Evolutionary conservation across 129 eudicot species (phyloP).

Genomic region (Artemisia annua): DNA sequence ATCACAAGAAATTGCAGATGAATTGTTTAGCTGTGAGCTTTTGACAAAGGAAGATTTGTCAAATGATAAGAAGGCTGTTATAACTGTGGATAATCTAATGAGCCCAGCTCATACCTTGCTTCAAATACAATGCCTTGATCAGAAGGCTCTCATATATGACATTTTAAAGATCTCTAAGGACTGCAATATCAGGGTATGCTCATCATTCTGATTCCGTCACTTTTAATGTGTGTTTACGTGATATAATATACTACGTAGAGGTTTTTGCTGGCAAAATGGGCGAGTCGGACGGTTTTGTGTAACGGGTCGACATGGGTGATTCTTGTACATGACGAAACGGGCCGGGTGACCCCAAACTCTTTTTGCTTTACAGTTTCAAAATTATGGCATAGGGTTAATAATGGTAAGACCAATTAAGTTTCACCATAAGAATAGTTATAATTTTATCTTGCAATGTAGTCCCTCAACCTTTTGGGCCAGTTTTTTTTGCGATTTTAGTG

Average conservation of each 20-base stretch:
- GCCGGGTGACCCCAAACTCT: not conserved
- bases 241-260: not conserved
- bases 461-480: too few relatives aligned
- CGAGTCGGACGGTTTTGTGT: not conserved
- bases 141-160: constrained; percentile 71
- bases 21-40: too few relatives aligned
- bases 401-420: too few relatives aligned
- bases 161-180: constrained; percentile 65
- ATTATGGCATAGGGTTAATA: too few relatives aligned
- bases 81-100: too few relatives aligned
- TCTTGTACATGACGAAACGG: not conserved
- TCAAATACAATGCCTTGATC: constrained; percentile 70
- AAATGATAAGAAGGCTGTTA: too few relatives aligned
- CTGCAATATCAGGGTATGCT: constrained; percentile 57
- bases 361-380: not conserved
- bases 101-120: constrained; percentile 27
- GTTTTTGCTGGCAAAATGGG: not conserved
- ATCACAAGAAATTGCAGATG: too few relatives aligned
- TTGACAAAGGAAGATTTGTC: too few relatives aligned
- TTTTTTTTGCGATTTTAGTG: too few relatives aligned
- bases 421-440: too few relatives aligned
- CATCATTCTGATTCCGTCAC: not conserved
- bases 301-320: not conserved
- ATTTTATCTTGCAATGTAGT: too few relatives aligned
- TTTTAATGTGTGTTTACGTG: not conserved